Evolutionary conservation across 768 basidiomycete genomes (phyloP).

Genomic region (Tricholoma sp.): DNA sequence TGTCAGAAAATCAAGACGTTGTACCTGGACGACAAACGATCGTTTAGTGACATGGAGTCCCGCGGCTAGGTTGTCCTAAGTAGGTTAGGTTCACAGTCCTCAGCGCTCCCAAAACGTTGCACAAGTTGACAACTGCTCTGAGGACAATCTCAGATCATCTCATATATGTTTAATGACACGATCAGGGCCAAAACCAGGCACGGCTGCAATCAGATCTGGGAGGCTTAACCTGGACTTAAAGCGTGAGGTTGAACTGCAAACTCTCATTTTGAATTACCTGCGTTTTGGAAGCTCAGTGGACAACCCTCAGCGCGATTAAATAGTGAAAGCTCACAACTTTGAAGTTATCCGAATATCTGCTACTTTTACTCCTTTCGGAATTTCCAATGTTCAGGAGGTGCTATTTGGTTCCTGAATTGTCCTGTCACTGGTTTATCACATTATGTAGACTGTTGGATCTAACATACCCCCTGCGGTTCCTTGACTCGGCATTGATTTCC

Average conservation of each 20-base stretch:
- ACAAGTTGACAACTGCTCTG: neutral
- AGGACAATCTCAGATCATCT: constrained; percentile 16
- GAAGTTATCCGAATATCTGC: neutral
- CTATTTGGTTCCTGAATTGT: constrained; percentile 8
- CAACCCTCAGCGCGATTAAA: neutral
- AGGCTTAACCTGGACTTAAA: neutral
- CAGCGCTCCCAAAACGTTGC: neutral
- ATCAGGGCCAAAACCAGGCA: neutral
- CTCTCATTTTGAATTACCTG: neutral
- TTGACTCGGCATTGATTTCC: constrained; percentile 1
- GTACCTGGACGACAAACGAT: constrained; percentile 13
- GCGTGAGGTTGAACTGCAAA: neutral
- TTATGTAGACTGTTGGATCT: constrained; percentile 3
- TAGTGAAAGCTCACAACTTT: neutral
- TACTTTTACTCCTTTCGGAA: constrained; percentile 7
- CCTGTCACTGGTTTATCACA: constrained; percentile 6
- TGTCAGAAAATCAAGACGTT: constrained; percentile 19
- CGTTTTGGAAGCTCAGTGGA: neutral
- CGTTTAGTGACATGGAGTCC: constrained; percentile 6
- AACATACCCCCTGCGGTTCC: constrained; percentile 8
- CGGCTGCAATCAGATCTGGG: neutral
- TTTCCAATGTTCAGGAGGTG: neutral
- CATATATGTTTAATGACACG: neutral
- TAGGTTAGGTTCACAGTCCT: constrained; percentile 10
- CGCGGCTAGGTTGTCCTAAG: constrained; percentile 12